These are phyloP conservation scores for Ophiobolus disseminans DNA, from an alignment of 2,329 filamentous ascomycete species.

Conservation along the genomic window DNA sequence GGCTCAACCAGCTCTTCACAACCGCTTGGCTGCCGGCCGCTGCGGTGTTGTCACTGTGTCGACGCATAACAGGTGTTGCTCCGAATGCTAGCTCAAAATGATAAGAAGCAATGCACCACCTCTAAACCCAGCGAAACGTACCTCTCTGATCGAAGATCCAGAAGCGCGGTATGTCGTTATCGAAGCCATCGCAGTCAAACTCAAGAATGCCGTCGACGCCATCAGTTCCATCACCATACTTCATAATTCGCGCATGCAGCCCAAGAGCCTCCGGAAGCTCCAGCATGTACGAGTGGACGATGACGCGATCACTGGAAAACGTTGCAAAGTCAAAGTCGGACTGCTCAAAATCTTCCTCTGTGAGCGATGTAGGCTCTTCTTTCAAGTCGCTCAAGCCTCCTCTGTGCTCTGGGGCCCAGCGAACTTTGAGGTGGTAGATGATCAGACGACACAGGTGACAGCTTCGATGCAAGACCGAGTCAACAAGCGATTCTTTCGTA, in stretches of 20 bases:
- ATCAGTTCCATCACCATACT: background rate
- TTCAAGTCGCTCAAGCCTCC: background rate
- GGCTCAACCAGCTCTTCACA: background rate
- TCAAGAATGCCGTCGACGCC: background rate
- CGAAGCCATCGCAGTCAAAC: conserved; percentile 1
- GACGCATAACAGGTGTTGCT: background rate
- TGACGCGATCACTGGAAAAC: background rate
- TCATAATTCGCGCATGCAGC: background rate
- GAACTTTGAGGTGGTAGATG: conserved; percentile 3
- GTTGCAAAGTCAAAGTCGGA: conserved; percentile 2
- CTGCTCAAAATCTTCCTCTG: conserved; percentile 1
- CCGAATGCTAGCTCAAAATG: background rate
- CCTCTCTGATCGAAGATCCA: conserved; percentile 2
- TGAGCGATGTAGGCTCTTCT: conserved; percentile 1
- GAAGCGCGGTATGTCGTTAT: background rate
- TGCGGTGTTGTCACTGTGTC: background rate
- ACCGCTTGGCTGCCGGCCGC: background rate
- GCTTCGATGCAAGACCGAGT: conserved; percentile 1
- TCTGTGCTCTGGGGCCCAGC: background rate
- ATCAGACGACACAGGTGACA: conserved; percentile 8
- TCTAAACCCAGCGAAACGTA: background rate
- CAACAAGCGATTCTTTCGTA: conserved; percentile 5
- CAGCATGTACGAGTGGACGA: background rate
- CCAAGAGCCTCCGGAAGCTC: background rate
- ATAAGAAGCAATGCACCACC: background rate